Evolutionary conservation across 257 asterid species (phyloP), one percentile per base, ranked within the genome.

Genomic region (Solanum gandarillasii): DNA sequence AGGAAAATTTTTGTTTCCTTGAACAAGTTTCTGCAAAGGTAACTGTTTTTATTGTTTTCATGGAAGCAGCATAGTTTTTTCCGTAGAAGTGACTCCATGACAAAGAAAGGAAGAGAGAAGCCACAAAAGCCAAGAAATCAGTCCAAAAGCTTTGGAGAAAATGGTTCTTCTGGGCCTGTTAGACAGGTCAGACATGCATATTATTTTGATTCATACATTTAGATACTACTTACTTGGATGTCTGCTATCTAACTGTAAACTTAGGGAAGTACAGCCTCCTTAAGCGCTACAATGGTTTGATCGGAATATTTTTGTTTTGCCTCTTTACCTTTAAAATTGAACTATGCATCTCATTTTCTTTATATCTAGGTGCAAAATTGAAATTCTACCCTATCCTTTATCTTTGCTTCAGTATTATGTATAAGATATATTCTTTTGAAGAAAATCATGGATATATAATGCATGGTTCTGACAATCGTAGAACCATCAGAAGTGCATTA

Each of bases 151-250:
- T 88, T 94, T 39, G 93, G 95, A 43, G 89, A 91, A 84, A 92
- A 88, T 89, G 92, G 95, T 18, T 87, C 90, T 60, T 87, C 91
- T 88, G 95, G 95, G 87, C 89, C 90, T 87, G 25, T 93, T 87
- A 94, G 93, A 87, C 98, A 95, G 98, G 99, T 94, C 68, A 84
- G n/a, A 12, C 48, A 10, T 31, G 46, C 62, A 36, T 31, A 39
- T 87, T 38, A 7, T 39, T 29, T 62, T 32, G 43, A 41, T 68
- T 14, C 25, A 36, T 58, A 43, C 70, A 71, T 36, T 35, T 76
- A 48, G 52, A 29, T 60, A 25, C 5, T 82, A 65, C 25, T 21
- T 5, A 14, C 55, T 83, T 81, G 70, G 68, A 46, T 81, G 27
- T 81, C 20, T 43, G 29, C 85, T 46, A 46, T 27, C 6, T 46